Evolutionary conservation across 179 eudicot genomes (phyloP), one percentile per base, ranked within the genome.

Genomic region (Gypsophila paniculata): DNA sequence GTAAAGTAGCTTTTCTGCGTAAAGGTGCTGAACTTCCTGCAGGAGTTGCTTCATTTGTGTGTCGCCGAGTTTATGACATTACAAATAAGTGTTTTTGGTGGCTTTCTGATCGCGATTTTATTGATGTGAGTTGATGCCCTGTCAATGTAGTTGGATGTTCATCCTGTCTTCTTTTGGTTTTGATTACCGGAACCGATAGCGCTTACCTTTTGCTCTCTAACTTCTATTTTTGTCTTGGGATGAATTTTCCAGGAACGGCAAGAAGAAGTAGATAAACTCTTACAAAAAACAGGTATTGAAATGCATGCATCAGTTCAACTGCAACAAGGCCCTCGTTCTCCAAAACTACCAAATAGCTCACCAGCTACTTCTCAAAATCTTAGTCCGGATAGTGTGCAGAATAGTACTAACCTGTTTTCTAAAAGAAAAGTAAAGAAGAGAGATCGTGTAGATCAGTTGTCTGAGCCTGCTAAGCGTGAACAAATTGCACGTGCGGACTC

Each of bases 41-140:
- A 19, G 82, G 84, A 68, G 77, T 78, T 58, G 81, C 78, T 71
- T 78, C 86, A 69, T 83, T 81, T 83, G 80, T 81, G 75, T 83
- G 84, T 65, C 75, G 84, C 51, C 74, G 84, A 74, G 82, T 83
- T 62, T 81, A 83, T 67, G 82, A 83, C 72, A 76, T 77, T 66
- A 58, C 80, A 59, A 70, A 61, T 82, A 81, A 68, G 75, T 58
- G 82, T 83, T 51, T 78, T 65, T 78, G 82, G 84, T 81, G 84
- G 84, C 75, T 81, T 54, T 76, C 81, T 21, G 86, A 81, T 78
- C 75, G 67, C 69, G 74, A 81, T 71, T 81, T 53, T 69, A 76
- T 74, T 81, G 71, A 81, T 81, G 86, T 73, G 15, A 49, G 36
- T 38, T 46, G 53, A 17, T 42, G 25, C 22, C 25, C 36, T 32